Base-by-base conservation (phyloP, 768 basidiomycete species). In the Astraeus odoratus region DNA sequence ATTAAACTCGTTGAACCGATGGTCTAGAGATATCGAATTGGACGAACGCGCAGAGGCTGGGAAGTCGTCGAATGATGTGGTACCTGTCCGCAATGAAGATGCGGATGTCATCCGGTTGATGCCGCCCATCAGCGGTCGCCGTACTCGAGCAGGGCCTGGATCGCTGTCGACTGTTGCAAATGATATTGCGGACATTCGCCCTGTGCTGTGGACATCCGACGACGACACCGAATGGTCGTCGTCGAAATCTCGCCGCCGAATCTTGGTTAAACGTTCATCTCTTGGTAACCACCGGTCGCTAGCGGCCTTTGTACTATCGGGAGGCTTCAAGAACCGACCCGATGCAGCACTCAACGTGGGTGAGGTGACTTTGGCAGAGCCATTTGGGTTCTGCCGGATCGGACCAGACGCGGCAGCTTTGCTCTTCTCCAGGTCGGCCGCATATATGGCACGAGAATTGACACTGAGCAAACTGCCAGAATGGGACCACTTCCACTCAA, bases 141-240 rank as follows among this genome's bases (percentile, higher is more conserved):
- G 78, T 58, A 79, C 63, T 48, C 81, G 75, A 38, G 76, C 67
- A 7, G 87, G 88, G 0, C 89, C 88, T 39, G 89, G 88, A 58
- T 92, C 89, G 52, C 86, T 88, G 58, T 90, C 87, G 42, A 87
- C 85, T 4, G 89, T 86, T 20, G 82, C 78, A 57, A 86, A 86
- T 16, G 88, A 92, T 55, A 86, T 78, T 26, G 79, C 76, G 5
- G 87, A 90, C 71, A 84, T 76, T 44, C 79, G 79, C 33, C 81
- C 76, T 43, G 80, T 69, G 59, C 81, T 86, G 52, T 84, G 84
- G 24, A 92, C 71, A 53, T 92, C 91, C 38, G 86, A 89, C 23
- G 86, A 89, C 43, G 88, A 90, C 77, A 90, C 86, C 24, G 91
- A 93, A 58, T 86, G 88, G 56, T 91, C 90, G 58, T 92, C 91